phyloP scores from a whole-genome alignment of 192 early-diverging fungal species.

The Coemansia sp. region DNA sequence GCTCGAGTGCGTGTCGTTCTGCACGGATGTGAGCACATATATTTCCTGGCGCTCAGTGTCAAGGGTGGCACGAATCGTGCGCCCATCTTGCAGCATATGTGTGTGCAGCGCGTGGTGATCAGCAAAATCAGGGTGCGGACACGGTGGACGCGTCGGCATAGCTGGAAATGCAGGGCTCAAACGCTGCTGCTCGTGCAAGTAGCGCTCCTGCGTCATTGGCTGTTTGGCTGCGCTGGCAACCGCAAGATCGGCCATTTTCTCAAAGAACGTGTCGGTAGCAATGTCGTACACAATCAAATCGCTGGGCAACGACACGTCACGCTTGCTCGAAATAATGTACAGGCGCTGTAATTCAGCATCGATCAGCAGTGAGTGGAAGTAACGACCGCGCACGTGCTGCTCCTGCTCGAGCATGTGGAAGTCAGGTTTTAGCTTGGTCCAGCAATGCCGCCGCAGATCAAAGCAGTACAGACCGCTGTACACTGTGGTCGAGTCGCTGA shows the following conservation, averaged over 20 bases:
- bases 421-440: constrained; percentile 75
- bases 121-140: constrained; percentile 16
- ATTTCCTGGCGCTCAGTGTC: constrained; percentile 76
- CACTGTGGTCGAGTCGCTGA: constrained; percentile 56
- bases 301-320: constrained; percentile 72
- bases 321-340: constrained; percentile 88
- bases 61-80: constrained; percentile 67
- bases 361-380: constrained; percentile 88
- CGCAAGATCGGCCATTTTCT: constrained; percentile 49
- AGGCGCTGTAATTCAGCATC: constrained; percentile 69
- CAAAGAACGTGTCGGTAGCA: constrained; percentile 71
- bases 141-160: constrained; percentile 6
- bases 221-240: constrained; percentile 14
- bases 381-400: constrained; percentile 75
- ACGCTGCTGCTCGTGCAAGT: constrained; percentile 35
- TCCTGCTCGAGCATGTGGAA: constrained; percentile 48
- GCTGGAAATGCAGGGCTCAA: constrained; percentile 13
- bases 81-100: constrained; percentile 46
- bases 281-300: constrained; percentile 86
- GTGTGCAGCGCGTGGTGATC: constrained; percentile 28
- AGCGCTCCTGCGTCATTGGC: constrained; percentile 41
- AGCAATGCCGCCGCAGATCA: constrained; percentile 61
- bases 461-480: constrained; percentile 91
- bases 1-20: constrained; percentile 26
- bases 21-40: constrained; percentile 64